Percentiles rank a stretch among this genome's conserved stretches.
Conservation (phyloP, 495 filamentous ascomycete genomes). For the Ramalina intermedia region DNA sequence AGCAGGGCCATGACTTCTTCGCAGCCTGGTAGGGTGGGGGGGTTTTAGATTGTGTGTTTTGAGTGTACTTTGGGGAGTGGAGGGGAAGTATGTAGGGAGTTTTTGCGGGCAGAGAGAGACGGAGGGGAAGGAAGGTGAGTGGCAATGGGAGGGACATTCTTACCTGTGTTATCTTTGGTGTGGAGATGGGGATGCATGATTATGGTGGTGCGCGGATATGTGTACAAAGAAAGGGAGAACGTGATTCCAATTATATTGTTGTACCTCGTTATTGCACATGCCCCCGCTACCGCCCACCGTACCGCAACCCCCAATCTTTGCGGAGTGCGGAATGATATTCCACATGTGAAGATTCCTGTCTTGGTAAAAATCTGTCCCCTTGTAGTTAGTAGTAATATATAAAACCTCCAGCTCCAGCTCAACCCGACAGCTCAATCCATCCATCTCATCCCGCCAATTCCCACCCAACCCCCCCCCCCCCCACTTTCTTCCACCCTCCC, state of each 20-base stretch:
- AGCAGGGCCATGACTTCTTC: constrained; percentile 83
- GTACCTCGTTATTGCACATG: too few relatives aligned
- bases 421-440: not conserved
- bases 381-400: too few relatives aligned
- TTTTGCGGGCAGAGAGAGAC: not conserved
- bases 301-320: too few relatives aligned
- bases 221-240: too few relatives aligned
- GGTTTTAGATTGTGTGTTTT: not conserved
- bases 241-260: too few relatives aligned
- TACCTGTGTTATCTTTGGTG: constrained; percentile 79
- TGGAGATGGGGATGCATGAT: constrained; percentile 93
- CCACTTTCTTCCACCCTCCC: constrained; percentile 1
- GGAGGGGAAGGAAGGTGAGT: not conserved
- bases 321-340: too few relatives aligned
- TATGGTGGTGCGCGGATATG: too few relatives aligned
- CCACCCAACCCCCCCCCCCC: not conserved
- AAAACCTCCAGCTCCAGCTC: too few relatives aligned
- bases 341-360: too few relatives aligned
- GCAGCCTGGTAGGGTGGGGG: constrained; percentile 45
- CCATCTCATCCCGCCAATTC: not conserved
- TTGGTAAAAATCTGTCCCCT: too few relatives aligned
- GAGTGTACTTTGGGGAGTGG: not conserved
- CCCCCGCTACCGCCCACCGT: too few relatives aligned
- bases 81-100: not conserved
- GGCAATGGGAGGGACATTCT: constrained; percentile 7